Evolutionary conservation across 768 basidiomycete genomes (phyloP).

Genomic region (Lyophyllum shimeji): DNA sequence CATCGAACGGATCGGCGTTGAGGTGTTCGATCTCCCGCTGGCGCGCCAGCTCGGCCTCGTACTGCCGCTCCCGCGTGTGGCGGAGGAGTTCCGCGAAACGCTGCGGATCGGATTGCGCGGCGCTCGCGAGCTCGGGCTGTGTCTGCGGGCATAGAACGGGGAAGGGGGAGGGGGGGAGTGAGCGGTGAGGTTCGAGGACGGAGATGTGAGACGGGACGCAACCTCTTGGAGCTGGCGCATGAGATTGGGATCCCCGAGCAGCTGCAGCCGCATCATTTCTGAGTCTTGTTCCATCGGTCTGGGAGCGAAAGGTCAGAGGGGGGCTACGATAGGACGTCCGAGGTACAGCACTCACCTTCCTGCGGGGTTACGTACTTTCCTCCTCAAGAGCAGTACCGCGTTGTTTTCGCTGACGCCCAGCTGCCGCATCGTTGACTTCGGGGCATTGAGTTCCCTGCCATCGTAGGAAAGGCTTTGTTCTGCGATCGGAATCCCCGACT

Average conservation of each 20-base stretch:
- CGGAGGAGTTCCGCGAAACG: conserved; percentile 76
- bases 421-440: conserved; percentile 65
- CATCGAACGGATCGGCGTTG: conserved; percentile 86
- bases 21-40: conserved; percentile 66
- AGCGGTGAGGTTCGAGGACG: background rate
- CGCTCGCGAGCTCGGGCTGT: conserved; percentile 80
- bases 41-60: conserved; percentile 50
- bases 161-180: too few relatives aligned
- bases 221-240: conserved; percentile 76
- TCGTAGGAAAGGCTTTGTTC: conserved; percentile 77
- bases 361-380: conserved; percentile 47
- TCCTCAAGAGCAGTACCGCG: conserved; percentile 67
- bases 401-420: conserved; percentile 59
- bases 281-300: conserved; percentile 78
- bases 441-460: conserved; percentile 62
- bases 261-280: conserved; percentile 88
- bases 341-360: conserved; percentile 36
- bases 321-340: background rate
- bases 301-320: conserved; percentile 4
- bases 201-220: conserved; percentile 23
- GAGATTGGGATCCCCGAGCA: conserved; percentile 80
- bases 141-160: conserved; percentile 40
- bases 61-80: conserved; percentile 56
- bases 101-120: conserved; percentile 63
- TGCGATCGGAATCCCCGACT: conserved; percentile 72